Conservation (phyloP, 352 stramenopile species). For the Pythium folliculosum region DNA sequence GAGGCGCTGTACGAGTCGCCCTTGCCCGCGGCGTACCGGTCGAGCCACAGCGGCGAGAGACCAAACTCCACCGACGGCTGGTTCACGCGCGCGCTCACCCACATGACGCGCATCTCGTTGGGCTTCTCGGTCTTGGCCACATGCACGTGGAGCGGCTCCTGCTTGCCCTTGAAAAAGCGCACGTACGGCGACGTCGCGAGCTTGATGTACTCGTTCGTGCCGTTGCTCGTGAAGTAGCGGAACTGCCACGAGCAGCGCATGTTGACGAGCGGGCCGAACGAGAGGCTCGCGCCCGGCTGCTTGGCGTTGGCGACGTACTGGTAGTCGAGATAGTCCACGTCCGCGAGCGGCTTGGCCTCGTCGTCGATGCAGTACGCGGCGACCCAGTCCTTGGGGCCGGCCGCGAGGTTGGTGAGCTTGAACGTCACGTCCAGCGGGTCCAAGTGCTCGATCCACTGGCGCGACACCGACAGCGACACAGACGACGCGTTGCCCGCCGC, state of each 20-base stretch:
- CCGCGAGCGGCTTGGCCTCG: not conserved
- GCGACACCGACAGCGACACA: slow-evolving; percentile 13
- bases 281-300: not conserved
- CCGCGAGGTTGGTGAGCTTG: slow-evolving; percentile 26
- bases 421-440: slow-evolving; percentile 2
- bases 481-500: slow-evolving; percentile 16
- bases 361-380: slow-evolving; percentile 21
- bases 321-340: slow-evolving; percentile 25
- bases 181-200: slow-evolving; percentile 15
- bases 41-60: not conserved
- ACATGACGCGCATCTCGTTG: slow-evolving; percentile 31
- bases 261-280: slow-evolving; percentile 30
- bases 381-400: slow-evolving; percentile 14
- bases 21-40: slow-evolving; percentile 4
- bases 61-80: slow-evolving; percentile 18
- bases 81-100: slow-evolving; percentile 17
- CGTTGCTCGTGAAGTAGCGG: slow-evolving; percentile 29
- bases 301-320: slow-evolving; percentile 14
- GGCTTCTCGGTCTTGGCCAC: slow-evolving; percentile 18
- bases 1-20: slow-evolving; percentile 18
- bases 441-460: not conserved
- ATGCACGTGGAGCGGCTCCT: slow-evolving; percentile 31
- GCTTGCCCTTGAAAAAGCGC: slow-evolving; percentile 14
- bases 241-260: slow-evolving; percentile 44
- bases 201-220: slow-evolving; percentile 9